A percentile compares a stretch with the other conserved stretches of the same genome.
These are phyloP conservation scores for Venturia asperata DNA, from an alignment of 2,329 filamentous ascomycete species.

Conservation along the genomic window DNA sequence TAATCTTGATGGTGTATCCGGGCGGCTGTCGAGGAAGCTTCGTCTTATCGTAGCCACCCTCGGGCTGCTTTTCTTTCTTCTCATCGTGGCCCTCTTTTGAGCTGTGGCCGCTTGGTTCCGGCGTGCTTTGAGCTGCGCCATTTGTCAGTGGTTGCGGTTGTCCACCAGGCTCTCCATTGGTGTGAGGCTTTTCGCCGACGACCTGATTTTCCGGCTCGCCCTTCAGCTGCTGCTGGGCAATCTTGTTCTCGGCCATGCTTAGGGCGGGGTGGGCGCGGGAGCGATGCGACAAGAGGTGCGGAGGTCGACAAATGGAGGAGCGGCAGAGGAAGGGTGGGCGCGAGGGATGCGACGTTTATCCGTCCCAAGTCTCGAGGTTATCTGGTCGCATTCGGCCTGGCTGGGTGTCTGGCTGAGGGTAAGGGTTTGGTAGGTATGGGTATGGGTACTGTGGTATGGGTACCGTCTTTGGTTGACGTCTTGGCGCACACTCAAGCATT, in stretches of 20 bases:
- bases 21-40: slow-evolving; percentile 66
- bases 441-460: too few species aligned
- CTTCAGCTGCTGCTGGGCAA: slow-evolving; percentile 1
- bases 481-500: not conserved
- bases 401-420: not conserved
- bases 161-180: not conserved
- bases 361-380: not conserved
- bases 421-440: too few species aligned
- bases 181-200: not conserved
- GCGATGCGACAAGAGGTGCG: not conserved
- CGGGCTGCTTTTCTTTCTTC: slow-evolving; percentile 40
- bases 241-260: slow-evolving; percentile 9
- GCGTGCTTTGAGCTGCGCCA: not conserved
- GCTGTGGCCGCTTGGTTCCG: not conserved
- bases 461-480: not conserved
- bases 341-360: not conserved
- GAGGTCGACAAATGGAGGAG: not conserved
- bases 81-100: slow-evolving; percentile 5
- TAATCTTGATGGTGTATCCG: slow-evolving; percentile 80
- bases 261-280: not conserved
- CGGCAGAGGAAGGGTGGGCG: not conserved
- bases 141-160: not conserved
- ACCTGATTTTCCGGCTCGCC: not conserved
- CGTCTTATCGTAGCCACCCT: slow-evolving; percentile 73
- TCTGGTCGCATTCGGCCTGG: not conserved